Evolutionary conservation across 805 yeast genomes (phyloP), one percentile per base, ranked within the genome.

Genomic region (Lipomyces sp.): DNA sequence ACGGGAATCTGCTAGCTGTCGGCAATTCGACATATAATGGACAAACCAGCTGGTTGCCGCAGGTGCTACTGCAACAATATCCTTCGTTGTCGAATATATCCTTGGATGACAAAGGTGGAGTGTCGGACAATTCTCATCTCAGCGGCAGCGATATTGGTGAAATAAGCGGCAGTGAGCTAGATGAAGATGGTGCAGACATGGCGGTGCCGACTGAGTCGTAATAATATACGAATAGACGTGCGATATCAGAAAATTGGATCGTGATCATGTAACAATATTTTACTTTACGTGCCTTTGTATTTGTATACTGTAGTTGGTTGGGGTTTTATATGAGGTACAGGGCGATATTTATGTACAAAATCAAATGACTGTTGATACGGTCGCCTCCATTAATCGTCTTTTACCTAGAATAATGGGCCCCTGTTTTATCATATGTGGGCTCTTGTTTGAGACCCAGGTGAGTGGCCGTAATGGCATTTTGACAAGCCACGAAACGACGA

Each of bases 31-130:
- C 48, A 3, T 35, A 45, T 35, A 51, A 33, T 35, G 18, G 24
- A 53, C 39, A 30, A 33, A 32, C 33, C 8, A 57, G 53, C 34
- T 65, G 70, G 69, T 61, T 67, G 59, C 71, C 71, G 5, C 42
- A 39, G 55, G 69, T 62, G 53, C 60, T 67, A 24, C 32, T 67
- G 63, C 66, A 65, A 57, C 71, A 62, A 55, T 67, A 62, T 34
- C 71, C 71, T 18, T 48, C 71, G 50, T 59, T 67, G 29, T 62
- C 70, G 13, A 45, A 34, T 11, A 57, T 59, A 24, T 35, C 37
- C 30, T 29, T 51, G 30, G 63, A 59, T 4, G 66, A 57, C 33
- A 60, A 60, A 2, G 59, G 61, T 13, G 60, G 54, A 2, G 54
- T 7, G n/a, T 51, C 54, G 2, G 53, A 30, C 11, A 32, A 29